Conservation (phyloP, 768 basidiomycete genomes). For the Xanthoconium stramineum region DNA sequence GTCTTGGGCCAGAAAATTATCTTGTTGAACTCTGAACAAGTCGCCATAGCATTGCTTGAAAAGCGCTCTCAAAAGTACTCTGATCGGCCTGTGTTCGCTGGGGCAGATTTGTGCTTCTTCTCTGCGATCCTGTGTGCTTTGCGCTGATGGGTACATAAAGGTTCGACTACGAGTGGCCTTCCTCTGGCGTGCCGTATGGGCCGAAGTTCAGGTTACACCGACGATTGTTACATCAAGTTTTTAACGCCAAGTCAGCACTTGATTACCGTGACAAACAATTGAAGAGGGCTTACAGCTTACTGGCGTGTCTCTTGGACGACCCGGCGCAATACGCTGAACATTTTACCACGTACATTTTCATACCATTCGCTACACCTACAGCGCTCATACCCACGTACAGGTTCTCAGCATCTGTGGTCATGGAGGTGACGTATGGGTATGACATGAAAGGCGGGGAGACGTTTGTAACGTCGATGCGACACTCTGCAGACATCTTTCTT, state of each 20-base stretch:
- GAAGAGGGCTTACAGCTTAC: slow-evolving; percentile 9
- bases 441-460: slow-evolving; percentile 2
- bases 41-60: slow-evolving; percentile 47
- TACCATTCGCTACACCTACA: not conserved
- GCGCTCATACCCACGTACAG: not conserved
- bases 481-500: not conserved
- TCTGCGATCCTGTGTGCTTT: not conserved
- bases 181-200: slow-evolving; percentile 19
- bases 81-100: slow-evolving; percentile 5
- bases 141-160: not conserved
- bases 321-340: slow-evolving; percentile 5
- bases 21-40: slow-evolving; percentile 44
- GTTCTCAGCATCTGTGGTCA: slow-evolving; percentile 3
- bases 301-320: slow-evolving; percentile 6
- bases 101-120: slow-evolving; percentile 6
- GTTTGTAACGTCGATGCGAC: slow-evolving; percentile 9
- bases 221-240: slow-evolving; percentile 18
- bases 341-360: slow-evolving; percentile 10
- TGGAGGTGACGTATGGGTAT: slow-evolving; percentile 19
- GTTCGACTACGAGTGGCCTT: slow-evolving; percentile 21
- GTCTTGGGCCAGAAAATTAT: slow-evolving; percentile 43
- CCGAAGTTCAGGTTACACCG: slow-evolving; percentile 22
- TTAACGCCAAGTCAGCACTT: slow-evolving; percentile 9
- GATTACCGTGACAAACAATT: slow-evolving; percentile 17
- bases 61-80: slow-evolving; percentile 53